A percentile compares a stretch with the other conserved stretches of the same genome.
Evolutionary conservation across 495 filamentous ascomycete species (phyloP).

Genomic region (Talaromyces liani): DNA sequence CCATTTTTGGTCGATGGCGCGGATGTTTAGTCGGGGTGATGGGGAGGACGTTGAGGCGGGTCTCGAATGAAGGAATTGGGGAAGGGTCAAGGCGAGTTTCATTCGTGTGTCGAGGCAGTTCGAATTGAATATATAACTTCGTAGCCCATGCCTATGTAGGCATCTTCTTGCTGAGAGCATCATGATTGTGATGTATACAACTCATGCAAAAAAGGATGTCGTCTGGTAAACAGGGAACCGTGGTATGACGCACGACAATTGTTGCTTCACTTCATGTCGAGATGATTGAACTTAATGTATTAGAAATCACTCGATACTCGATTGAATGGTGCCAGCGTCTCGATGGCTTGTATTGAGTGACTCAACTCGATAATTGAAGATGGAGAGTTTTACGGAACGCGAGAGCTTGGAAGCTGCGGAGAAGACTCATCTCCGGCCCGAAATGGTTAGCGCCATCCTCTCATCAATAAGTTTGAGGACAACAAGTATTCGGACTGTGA

Average conservation of each 20-base stretch:
- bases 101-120: background rate
- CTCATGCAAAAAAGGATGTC: background rate
- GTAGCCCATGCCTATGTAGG: background rate
- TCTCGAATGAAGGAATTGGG: background rate
- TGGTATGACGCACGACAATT: background rate
- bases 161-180: background rate
- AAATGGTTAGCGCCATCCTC: constrained; percentile 2
- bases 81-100: background rate
- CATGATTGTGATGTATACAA: background rate
- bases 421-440: constrained; percentile 9
- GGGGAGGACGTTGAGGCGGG: constrained; percentile 12
- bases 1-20: constrained; percentile 70
- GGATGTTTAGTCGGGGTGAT: constrained; percentile 44
- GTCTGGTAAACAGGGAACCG: background rate
- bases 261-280: background rate
- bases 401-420: constrained; percentile 2
- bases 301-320: background rate
- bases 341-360: background rate
- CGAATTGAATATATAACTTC: background rate
- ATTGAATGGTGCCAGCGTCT: background rate
- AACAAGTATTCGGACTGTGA: background rate
- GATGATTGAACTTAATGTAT: background rate
- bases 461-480: no score
- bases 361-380: background rate
- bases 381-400: background rate